Percentiles rank a stretch among this genome's conserved stretches.
These are phyloP conservation scores for Warburgia ugandensis DNA, from an alignment of 164 flowering plant genomes.

Conservation along the genomic window DNA sequence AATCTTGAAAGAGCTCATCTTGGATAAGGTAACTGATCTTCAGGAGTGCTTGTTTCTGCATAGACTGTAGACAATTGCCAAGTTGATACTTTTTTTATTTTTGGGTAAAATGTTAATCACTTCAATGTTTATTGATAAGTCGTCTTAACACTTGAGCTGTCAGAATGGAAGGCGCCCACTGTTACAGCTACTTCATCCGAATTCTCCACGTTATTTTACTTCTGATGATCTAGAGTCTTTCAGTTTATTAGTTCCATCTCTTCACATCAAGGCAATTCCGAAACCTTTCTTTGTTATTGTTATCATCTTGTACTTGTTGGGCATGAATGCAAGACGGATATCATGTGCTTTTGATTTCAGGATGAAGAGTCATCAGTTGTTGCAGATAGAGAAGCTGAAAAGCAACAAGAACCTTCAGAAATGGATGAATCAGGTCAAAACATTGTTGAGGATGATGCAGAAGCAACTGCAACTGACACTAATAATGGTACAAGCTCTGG, in stretches of 20 bases:
- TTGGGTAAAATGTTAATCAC: not conserved
- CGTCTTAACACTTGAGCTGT: slow-evolving; percentile 9
- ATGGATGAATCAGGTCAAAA: slow-evolving; percentile 21
- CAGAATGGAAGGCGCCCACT: slow-evolving; percentile 76
- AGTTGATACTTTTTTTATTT: not conserved
- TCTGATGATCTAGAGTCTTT: slow-evolving; percentile 62
- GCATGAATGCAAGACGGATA: not conserved
- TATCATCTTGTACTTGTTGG: not conserved
- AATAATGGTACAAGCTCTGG: too few species aligned
- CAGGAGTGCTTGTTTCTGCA: not conserved
- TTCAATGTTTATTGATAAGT: not conserved
- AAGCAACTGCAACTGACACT: too few species aligned
- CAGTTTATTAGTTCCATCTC: slow-evolving; percentile 56
- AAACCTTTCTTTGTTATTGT: not conserved
- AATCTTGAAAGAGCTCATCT: slow-evolving; percentile 50
- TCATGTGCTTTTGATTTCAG: slow-evolving; percentile 23
- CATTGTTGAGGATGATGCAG: slow-evolving; percentile 17
- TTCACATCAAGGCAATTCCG: slow-evolving; percentile 37
- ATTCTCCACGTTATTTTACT: slow-evolving; percentile 65
- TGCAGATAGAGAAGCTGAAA: slow-evolving; percentile 9
- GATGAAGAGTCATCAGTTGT: slow-evolving; percentile 26
- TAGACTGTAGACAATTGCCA: too few species aligned
- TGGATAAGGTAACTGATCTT: slow-evolving; percentile 56
- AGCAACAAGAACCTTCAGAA: slow-evolving; percentile 16
- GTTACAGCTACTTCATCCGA: slow-evolving; percentile 86